phyloP scores from a whole-genome alignment of 495 filamentous ascomycete genomes.

The Xylaria castorea region DNA sequence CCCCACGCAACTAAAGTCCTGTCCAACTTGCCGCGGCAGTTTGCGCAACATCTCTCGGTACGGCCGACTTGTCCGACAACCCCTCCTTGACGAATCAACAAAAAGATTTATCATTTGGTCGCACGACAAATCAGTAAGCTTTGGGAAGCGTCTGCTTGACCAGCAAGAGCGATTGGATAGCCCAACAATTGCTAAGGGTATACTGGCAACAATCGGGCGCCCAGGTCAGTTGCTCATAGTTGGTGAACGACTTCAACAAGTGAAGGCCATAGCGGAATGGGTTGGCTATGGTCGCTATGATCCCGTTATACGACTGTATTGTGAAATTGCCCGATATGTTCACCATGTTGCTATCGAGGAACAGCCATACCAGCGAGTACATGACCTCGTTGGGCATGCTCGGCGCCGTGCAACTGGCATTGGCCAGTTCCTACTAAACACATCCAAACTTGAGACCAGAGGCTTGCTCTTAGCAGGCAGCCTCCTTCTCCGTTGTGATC shows the following conservation, averaged over 20 bases:
- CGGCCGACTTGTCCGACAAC: constrained; percentile 66
- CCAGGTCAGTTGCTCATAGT: neutral
- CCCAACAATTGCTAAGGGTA: neutral
- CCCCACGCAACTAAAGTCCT: constrained; percentile 58
- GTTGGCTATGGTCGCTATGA: neutral
- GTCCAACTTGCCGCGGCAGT: constrained; percentile 66
- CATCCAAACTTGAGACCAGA: neutral
- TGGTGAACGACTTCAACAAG: neutral
- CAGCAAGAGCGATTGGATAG: neutral
- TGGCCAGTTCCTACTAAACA: neutral
- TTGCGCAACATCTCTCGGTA: constrained; percentile 69
- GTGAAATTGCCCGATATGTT: neutral
- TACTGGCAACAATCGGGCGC: neutral
- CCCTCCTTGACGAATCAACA: constrained; percentile 66
- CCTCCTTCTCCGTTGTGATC: neutral
- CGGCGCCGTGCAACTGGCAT: neutral
- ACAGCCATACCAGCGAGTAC: neutral
- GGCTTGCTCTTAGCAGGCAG: neutral
- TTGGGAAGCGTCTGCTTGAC: neutral
- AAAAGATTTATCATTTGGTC: constrained; percentile 65
- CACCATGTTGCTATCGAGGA: neutral
- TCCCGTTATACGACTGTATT: neutral
- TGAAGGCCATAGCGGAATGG: neutral
- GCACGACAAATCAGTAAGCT: neutral
- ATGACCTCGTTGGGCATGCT: neutral